Evolutionary conservation across 2,329 filamentous ascomycete genomes (phyloP), one percentile per base, ranked within the genome.

Genomic region (Penicillium sp.): DNA sequence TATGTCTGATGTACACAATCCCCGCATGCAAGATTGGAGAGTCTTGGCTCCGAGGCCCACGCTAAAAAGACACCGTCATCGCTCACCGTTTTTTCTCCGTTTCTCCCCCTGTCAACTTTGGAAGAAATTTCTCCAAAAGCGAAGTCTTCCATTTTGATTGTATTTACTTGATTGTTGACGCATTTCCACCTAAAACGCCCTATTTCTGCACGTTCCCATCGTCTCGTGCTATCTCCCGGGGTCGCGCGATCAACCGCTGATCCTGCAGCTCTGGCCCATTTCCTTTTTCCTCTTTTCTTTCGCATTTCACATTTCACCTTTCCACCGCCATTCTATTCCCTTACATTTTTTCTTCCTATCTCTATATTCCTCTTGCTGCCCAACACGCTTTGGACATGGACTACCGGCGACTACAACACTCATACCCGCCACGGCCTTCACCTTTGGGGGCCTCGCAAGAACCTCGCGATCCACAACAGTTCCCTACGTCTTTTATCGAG

Each of bases 351-450:
- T 32, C 28, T 26, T 32, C 4, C n/a, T 41, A 41, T 43, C 32
- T 37, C 35, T 6, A 37, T 33, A 21, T 42, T 38, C 15, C 13
- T 32, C 35, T 46, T 29, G 34, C 43, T 43, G 41, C 43, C 45
- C 51, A 49, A 37, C 28, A 19, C 35, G 3, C 28, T 24, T 17
- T 26, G 37, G 31, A 19, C 19, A 65, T 65, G 63, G 62, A 66
- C 35, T 58, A 57, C 26, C 62, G 57, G 31, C 62, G 62, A 6
- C 53, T 59, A 32, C 56, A 62, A 35, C 61, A 60, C 17, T 60
- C 57, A 19, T 64, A 64, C 53, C 65, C 65, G 44, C 57, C 63
- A 15, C 66, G 66, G 43, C 62, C 64, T 13, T 64, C 64, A 17
- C 59, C 64, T 31, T 59, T 67, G 39, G 60, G 62, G 34, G 52